Evolutionary conservation across 2,329 filamentous ascomycete genomes (phyloP).

Genomic region (Beauveria bassiana): DNA sequence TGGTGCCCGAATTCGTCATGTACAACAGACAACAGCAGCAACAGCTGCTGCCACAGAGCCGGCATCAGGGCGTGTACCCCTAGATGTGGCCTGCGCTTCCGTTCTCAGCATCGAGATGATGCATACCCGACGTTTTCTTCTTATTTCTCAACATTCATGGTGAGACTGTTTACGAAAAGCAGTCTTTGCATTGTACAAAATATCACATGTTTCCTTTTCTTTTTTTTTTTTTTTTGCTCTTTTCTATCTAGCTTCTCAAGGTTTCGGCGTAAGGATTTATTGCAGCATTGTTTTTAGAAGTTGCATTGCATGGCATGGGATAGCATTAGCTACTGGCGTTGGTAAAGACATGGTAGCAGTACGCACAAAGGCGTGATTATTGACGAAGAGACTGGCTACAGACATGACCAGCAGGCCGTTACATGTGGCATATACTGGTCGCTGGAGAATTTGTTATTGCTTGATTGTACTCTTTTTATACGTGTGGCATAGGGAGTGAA

Average conservation of each 20-base stretch:
- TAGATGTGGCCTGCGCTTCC: neutral
- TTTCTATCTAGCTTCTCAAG: neutral
- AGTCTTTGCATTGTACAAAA: constrained; percentile 1
- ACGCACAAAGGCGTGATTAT: neutral
- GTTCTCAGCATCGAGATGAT: neutral
- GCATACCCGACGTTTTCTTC: neutral
- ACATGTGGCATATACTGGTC: neutral
- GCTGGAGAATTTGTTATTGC: constrained; percentile 1
- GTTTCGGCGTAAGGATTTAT: neutral
- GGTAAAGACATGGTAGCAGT: constrained; percentile 1
- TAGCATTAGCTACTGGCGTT: constrained; percentile 12
- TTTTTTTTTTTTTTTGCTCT: neutral
- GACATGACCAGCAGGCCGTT: neutral
- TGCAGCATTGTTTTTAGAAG: constrained; percentile 7
- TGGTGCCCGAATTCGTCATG: constrained; percentile 56
- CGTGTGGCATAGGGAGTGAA: neutral
- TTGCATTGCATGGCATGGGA: constrained; percentile 15
- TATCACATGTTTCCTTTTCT: neutral
- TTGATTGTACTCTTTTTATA: neutral
- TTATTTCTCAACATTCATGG: neutral
- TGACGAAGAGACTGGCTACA: neutral
- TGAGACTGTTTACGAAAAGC: neutral
- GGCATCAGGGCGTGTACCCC: constrained; percentile 8
- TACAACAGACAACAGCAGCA: constrained; percentile 25
- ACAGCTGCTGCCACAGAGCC: constrained; percentile 12